Evolutionary conservation across 2,329 filamentous ascomycete species (phyloP).

Genomic region (Leptographium lundbergii): DNA sequence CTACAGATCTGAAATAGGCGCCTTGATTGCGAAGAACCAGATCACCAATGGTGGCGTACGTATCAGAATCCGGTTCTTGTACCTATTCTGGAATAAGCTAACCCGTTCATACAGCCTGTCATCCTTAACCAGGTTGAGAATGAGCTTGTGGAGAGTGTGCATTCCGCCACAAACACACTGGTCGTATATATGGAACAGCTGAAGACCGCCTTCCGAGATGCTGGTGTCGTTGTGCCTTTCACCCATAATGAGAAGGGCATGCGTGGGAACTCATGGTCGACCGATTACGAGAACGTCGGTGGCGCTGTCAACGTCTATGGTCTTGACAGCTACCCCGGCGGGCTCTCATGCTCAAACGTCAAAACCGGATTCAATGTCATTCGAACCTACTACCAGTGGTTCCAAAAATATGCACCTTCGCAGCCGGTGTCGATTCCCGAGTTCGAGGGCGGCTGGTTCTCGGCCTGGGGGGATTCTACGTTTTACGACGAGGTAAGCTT

Average conservation of each 20-base stretch:
- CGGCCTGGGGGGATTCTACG: conserved; percentile 55
- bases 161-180: conserved; percentile 9
- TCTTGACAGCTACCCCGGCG: conserved; percentile 32
- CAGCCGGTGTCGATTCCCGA: conserved; percentile 41
- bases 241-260: conserved; percentile 21
- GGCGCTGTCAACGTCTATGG: conserved; percentile 39
- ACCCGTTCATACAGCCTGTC: conserved; percentile 33
- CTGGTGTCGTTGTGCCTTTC: conserved; percentile 9
- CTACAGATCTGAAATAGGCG: conserved; percentile 36
- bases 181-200: conserved; percentile 11
- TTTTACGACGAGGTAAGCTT: conserved; percentile 32
- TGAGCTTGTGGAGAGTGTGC: conserved; percentile 41
- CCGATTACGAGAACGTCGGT: conserved; percentile 42
- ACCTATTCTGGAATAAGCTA: background rate
- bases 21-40: conserved; percentile 59
- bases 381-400: conserved; percentile 43
- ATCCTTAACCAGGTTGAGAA: conserved; percentile 75
- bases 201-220: conserved; percentile 5
- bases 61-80: background rate
- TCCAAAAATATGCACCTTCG: conserved; percentile 39
- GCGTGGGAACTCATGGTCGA: conserved; percentile 36
- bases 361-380: conserved; percentile 35
- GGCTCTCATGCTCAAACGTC: conserved; percentile 35
- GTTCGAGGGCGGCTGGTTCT: conserved; percentile 47
- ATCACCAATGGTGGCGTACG: conserved; percentile 62